A percentile compares a stretch with the other conserved stretches of the same genome.
phyloP scores from a whole-genome alignment of 1,284 basidiomycete genomes.

The Peniophora sp. region DNA sequence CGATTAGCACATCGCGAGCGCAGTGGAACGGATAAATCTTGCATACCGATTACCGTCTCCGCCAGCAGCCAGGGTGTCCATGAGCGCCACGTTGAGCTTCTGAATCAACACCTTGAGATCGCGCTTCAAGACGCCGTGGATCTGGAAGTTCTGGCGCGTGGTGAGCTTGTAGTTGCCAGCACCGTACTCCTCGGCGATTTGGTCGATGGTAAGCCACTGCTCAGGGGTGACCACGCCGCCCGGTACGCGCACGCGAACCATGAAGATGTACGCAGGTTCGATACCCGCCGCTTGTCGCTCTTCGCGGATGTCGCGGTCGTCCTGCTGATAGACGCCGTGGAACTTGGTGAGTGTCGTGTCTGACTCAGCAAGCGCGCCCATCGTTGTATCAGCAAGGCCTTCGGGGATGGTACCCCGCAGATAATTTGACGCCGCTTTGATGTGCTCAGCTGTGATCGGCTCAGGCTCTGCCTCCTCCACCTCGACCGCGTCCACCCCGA shows the following conservation, averaged over 20 bases:
- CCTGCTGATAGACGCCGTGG: slow-evolving; percentile 96
- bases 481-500: slow-evolving; percentile 89
- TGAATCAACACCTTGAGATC: slow-evolving; percentile 96
- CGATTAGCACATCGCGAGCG: slow-evolving; percentile 8
- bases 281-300: slow-evolving; percentile 90
- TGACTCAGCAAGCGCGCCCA: slow-evolving; percentile 83
- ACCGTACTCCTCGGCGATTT: slow-evolving; percentile 93
- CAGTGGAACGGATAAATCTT: slow-evolving; percentile 2
- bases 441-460: slow-evolving; percentile 98
- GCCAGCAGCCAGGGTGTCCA: slow-evolving; percentile 97
- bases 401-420: slow-evolving; percentile 95
- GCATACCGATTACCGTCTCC: slow-evolving; percentile 91
- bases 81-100: slow-evolving; percentile 85
- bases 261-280: slow-evolving; percentile 96
- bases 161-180: slow-evolving; percentile 96
- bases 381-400: slow-evolving; percentile 81
- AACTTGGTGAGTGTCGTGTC: slow-evolving; percentile 98
- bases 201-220: slow-evolving; percentile 96
- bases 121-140: slow-evolving; percentile 97
- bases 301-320: slow-evolving; percentile 97
- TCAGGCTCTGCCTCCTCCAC: slow-evolving; percentile 94
- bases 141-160: slow-evolving; percentile 98
- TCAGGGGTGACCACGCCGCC: slow-evolving; percentile 88
- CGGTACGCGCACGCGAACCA: slow-evolving; percentile 97
- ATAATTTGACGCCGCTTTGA: slow-evolving; percentile 95